Evolutionary conservation across 805 yeast species (phyloP).

Genomic region (Candida namnaoensis): DNA sequence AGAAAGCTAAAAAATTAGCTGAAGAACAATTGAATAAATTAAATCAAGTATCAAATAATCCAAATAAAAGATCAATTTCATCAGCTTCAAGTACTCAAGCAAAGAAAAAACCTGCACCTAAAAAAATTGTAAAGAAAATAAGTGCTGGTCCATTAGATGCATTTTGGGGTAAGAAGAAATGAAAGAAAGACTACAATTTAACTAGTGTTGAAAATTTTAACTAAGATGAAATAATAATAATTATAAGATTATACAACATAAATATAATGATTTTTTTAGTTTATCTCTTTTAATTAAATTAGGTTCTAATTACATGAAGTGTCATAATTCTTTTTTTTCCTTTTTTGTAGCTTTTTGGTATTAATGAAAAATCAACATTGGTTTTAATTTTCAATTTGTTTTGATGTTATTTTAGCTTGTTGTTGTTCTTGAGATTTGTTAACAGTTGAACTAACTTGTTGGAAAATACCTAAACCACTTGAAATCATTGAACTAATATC

Average conservation of each 20-base stretch:
- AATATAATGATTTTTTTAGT: too few relatives aligned
- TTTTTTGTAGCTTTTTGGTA: too few relatives aligned
- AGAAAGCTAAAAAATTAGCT: conserved; percentile 19
- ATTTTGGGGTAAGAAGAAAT: conserved; percentile 41
- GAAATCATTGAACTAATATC: conserved; percentile 71
- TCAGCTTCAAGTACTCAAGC: conserved; percentile 13
- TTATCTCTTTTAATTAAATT: too few relatives aligned
- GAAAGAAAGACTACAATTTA: not conserved
- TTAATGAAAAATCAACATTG: too few relatives aligned
- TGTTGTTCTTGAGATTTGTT: not conserved
- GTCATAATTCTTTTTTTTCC: too few relatives aligned
- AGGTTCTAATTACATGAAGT: too few relatives aligned
- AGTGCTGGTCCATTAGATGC: conserved; percentile 67
- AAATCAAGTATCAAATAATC: conserved; percentile 15
- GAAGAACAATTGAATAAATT: conserved; percentile 20
- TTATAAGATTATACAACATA: too few relatives aligned
- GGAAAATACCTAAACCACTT: conserved; percentile 65
- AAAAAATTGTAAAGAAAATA: conserved; percentile 35
- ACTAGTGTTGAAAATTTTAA: not conserved
- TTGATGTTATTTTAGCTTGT: not conserved
- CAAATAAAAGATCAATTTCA: conserved; percentile 5
- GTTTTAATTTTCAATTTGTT: too few relatives aligned
- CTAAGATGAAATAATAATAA: not conserved
- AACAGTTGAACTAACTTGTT: conserved; percentile 32
- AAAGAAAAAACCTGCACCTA: conserved; percentile 17